phyloP scores from a whole-genome alignment of 495 filamentous ascomycete species.

The Penicillium longicatenatum region DNA sequence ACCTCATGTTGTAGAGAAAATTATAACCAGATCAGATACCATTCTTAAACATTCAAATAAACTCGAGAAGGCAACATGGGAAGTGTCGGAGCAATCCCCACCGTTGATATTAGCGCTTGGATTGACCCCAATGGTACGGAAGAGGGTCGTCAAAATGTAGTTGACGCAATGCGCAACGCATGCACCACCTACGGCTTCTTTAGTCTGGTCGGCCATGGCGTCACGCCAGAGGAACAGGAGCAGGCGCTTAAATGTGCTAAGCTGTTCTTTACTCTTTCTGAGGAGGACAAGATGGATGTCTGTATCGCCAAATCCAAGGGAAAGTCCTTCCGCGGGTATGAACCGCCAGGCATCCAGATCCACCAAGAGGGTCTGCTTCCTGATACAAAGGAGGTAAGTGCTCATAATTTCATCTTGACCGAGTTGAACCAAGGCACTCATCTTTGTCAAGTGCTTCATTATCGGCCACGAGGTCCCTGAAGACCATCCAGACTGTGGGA shows the following conservation, averaged over 20 bases:
- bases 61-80: not conserved
- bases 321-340: slow-evolving; percentile 40
- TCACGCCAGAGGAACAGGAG: slow-evolving; percentile 27
- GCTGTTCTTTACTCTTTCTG: slow-evolving; percentile 33
- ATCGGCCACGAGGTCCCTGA: slow-evolving; percentile 34
- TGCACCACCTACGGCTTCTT: slow-evolving; percentile 42
- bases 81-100: not conserved
- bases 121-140: not conserved
- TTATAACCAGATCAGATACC: not conserved
- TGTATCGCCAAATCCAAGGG: slow-evolving; percentile 27
- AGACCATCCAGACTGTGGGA: slow-evolving; percentile 1
- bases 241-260: slow-evolving; percentile 22
- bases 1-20: not conserved
- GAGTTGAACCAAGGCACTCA: too few species aligned
- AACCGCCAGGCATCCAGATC: slow-evolving; percentile 27
- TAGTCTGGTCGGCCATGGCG: slow-evolving; percentile 37
- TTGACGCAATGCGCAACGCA: slow-evolving; percentile 34
- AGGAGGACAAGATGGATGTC: slow-evolving; percentile 36
- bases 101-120: not conserved
- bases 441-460: slow-evolving; percentile 26
- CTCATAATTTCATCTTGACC: not conserved
- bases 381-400: slow-evolving; percentile 40
- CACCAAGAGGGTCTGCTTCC: slow-evolving; percentile 33
- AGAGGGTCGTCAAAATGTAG: slow-evolving; percentile 15
- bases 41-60: not conserved